Conservation (phyloP, 768 basidiomycete species). For the Suillus occidentalis region DNA sequence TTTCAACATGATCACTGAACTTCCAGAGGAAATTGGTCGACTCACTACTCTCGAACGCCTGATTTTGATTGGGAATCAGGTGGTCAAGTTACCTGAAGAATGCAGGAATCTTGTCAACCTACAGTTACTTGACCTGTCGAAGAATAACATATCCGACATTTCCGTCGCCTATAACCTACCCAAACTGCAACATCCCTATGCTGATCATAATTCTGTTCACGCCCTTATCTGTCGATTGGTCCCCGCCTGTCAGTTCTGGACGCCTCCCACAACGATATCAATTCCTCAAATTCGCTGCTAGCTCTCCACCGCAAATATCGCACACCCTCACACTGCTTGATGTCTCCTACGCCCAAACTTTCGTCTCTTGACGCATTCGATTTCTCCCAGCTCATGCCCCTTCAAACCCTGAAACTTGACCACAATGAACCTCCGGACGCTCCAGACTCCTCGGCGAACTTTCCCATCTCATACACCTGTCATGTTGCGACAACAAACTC, state of each 20-base stretch:
- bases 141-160: conserved; percentile 78
- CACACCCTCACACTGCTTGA: conserved; percentile 76
- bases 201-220: conserved; percentile 83
- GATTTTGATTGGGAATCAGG: conserved; percentile 82
- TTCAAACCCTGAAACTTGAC: conserved; percentile 73
- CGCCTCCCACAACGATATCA: conserved; percentile 88
- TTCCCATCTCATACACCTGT: conserved; percentile 64
- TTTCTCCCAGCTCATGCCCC: conserved; percentile 68
- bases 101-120: conserved; percentile 59
- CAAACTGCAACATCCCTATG: conserved; percentile 55
- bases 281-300: conserved; percentile 60
- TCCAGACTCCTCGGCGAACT: conserved; percentile 87
- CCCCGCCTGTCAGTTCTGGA: conserved; percentile 61
- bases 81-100: conserved; percentile 68
- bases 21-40: conserved; percentile 78
- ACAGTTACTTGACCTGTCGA: conserved; percentile 73
- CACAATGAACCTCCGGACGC: conserved; percentile 82
- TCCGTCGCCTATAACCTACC: conserved; percentile 68
- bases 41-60: conserved; percentile 70
- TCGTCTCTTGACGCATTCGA: conserved; percentile 77
- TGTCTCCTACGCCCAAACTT: conserved; percentile 85
- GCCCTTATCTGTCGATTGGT: conserved; percentile 75
- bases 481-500: conserved; percentile 91
- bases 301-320: conserved; percentile 43
- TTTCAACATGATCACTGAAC: conserved; percentile 83